A percentile compares a stretch with the other conserved stretches of the same genome.
Conservation (phyloP, 2,329 filamentous ascomycete species). For the Aspergillus niger region DNA sequence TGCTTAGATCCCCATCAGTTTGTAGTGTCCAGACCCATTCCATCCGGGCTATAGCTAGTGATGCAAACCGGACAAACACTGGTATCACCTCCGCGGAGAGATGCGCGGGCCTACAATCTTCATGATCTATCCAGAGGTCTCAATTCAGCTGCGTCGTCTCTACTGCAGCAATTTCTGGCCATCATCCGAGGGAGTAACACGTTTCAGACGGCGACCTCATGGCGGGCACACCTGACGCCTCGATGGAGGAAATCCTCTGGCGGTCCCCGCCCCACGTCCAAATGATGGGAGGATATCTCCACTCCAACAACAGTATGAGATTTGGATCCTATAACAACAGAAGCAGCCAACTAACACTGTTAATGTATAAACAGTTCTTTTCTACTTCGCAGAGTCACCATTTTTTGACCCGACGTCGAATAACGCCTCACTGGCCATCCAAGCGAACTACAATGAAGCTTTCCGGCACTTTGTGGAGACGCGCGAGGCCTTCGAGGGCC, state of each 20-base stretch:
- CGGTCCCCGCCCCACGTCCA: slow-evolving; percentile 48
- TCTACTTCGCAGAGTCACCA: slow-evolving; percentile 64
- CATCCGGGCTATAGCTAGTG: not conserved
- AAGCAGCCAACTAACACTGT: not conserved
- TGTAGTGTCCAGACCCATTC: not conserved
- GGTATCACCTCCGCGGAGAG: slow-evolving; percentile 18
- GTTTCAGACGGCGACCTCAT: slow-evolving; percentile 21
- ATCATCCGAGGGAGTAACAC: not conserved
- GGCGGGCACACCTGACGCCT: slow-evolving; percentile 38
- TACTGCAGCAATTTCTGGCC: not conserved
- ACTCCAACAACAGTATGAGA: slow-evolving; percentile 48
- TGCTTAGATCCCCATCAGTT: not conserved
- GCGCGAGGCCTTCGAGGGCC: slow-evolving; percentile 58
- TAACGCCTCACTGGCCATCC: slow-evolving; percentile 59
- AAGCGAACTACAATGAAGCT: slow-evolving; percentile 53
- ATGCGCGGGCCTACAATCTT: not conserved
- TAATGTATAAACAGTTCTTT: slow-evolving; percentile 50
- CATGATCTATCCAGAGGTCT: not conserved
- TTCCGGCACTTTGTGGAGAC: slow-evolving; percentile 55
- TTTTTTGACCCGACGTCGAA: slow-evolving; percentile 65
- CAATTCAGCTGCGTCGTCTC: not conserved
- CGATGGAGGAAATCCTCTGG: slow-evolving; percentile 50
- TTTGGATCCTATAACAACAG: not conserved
- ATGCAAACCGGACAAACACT: slow-evolving; percentile 36
- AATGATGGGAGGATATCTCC: slow-evolving; percentile 49